phyloP scores from a whole-genome alignment of 1,139 yeast genomes.

The Sugiyamaella paludigena region DNA sequence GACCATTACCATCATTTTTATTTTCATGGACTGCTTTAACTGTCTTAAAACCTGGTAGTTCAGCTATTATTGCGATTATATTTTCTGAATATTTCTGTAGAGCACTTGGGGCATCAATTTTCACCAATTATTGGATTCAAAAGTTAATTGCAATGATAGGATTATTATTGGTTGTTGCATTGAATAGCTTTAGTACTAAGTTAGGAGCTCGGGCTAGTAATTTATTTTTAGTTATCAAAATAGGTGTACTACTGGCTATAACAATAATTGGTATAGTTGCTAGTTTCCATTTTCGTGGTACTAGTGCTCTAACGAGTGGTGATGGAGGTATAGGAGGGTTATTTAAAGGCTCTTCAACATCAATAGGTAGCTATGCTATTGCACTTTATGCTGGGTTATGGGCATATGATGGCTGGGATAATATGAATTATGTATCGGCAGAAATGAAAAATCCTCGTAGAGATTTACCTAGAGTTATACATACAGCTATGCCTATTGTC shows the following conservation, averaged over 20 bases:
- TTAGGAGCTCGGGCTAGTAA: constrained; percentile 40
- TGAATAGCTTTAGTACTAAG: constrained; percentile 36
- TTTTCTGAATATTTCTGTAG: constrained; percentile 40
- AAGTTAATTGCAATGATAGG: constrained; percentile 38
- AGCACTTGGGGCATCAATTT: constrained; percentile 22
- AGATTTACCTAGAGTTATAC: constrained; percentile 43
- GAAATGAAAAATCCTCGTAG: constrained; percentile 41
- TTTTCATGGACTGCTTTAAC: constrained; percentile 43
- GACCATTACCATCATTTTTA: constrained; percentile 40
- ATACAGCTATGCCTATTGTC: constrained; percentile 43
- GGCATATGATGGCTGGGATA: constrained; percentile 50
- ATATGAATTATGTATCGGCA: constrained; percentile 43
- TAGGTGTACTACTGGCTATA: constrained; percentile 35
- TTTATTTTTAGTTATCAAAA: constrained; percentile 38
- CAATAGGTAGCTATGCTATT: constrained; percentile 38
- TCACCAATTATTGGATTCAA: constrained; percentile 32
- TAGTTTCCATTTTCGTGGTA: constrained; percentile 24
- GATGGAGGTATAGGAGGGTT: constrained; percentile 19
- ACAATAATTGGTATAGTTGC: constrained; percentile 37
- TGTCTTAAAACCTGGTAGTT: constrained; percentile 42
- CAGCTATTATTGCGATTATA: constrained; percentile 43
- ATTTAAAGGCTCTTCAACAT: constrained; percentile 34
- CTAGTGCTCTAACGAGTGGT: constrained; percentile 28
- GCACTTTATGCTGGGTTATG: constrained; percentile 45
- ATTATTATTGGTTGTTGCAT: constrained; percentile 30